Conservation (phyloP, 2,329 filamentous ascomycete genomes). For the Aureobasidium sp. region DNA sequence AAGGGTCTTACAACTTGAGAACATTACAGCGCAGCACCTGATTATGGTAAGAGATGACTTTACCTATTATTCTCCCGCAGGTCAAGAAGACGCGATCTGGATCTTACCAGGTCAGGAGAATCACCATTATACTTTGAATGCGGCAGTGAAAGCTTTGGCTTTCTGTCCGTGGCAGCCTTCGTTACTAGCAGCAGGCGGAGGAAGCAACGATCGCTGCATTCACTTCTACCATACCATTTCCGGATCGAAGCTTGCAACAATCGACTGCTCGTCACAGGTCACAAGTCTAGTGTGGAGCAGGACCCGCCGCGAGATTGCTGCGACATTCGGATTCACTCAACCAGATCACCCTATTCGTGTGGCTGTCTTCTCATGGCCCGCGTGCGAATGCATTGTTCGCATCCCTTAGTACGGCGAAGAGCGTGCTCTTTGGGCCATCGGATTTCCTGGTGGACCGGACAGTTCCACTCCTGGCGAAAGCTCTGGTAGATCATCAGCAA, state of each 20-base stretch:
- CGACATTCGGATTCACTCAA: constrained; percentile 88
- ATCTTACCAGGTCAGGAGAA: constrained; percentile 42
- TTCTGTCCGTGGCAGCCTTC: constrained; percentile 92
- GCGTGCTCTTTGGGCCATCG: constrained; percentile 78
- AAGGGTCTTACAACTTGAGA: constrained; percentile 41
- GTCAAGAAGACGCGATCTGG: constrained; percentile 26
- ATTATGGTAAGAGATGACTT: constrained; percentile 19
- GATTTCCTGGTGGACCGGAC: constrained; percentile 63
- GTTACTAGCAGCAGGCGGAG: constrained; percentile 82
- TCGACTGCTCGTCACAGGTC: constrained; percentile 87
- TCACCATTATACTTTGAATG: constrained; percentile 70
- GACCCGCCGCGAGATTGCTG: constrained; percentile 77
- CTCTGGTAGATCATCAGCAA: neutral
- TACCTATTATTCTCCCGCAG: constrained; percentile 12
- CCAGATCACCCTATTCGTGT: constrained; percentile 85
- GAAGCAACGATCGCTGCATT: constrained; percentile 89
- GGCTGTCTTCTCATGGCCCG: constrained; percentile 90
- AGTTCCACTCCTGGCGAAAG: constrained; percentile 25
- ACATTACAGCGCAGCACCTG: neutral
- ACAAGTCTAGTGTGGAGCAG: constrained; percentile 88
- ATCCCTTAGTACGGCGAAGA: constrained; percentile 77
- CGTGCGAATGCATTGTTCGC: constrained; percentile 75
- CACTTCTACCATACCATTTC: constrained; percentile 89
- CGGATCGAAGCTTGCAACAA: constrained; percentile 77
- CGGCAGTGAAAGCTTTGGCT: constrained; percentile 92